A percentile compares a stretch with the other conserved stretches of the same genome.
phyloP scores from a whole-genome alignment of 805 yeast genomes.

The Kurtzmaniella cleridarum region DNA sequence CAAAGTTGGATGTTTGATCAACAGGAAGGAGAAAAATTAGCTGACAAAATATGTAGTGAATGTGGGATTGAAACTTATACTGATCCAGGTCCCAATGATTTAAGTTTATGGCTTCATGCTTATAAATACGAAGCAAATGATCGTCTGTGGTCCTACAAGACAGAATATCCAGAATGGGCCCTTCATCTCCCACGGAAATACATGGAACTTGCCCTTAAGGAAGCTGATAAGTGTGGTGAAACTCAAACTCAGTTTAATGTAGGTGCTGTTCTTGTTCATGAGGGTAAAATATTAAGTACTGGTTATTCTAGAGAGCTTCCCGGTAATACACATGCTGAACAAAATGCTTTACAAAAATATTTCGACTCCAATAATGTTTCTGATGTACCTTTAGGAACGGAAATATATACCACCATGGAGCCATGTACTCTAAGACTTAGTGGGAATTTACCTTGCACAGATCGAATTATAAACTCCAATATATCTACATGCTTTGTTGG shows the following conservation, averaged over 20 bases:
- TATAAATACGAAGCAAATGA: constrained; percentile 61
- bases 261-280: constrained; percentile 76
- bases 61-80: constrained; percentile 72
- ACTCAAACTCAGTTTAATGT: constrained; percentile 87
- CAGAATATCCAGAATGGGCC: constrained; percentile 84
- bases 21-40: constrained; percentile 60
- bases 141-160: constrained; percentile 64
- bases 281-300: constrained; percentile 59
- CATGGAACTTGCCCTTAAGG: constrained; percentile 72
- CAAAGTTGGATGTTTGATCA: constrained; percentile 62
- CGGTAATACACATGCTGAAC: constrained; percentile 98
- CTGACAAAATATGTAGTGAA: constrained; percentile 52
- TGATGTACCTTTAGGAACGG: constrained; percentile 67
- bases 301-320: constrained; percentile 89
- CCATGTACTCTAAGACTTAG: constrained; percentile 88
- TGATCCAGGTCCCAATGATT: constrained; percentile 85
- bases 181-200: constrained; percentile 46
- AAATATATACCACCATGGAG: constrained; percentile 93
- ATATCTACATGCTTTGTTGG: constrained; percentile 85
- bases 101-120: constrained; percentile 90
- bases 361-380: constrained; percentile 28
- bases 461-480: constrained; percentile 56
- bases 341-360: constrained; percentile 82
- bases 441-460: constrained; percentile 86
- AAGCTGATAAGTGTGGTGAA: constrained; percentile 76